Base-by-base conservation (phyloP, 495 filamentous ascomycete genomes). In the Arthonia radiata region DNA sequence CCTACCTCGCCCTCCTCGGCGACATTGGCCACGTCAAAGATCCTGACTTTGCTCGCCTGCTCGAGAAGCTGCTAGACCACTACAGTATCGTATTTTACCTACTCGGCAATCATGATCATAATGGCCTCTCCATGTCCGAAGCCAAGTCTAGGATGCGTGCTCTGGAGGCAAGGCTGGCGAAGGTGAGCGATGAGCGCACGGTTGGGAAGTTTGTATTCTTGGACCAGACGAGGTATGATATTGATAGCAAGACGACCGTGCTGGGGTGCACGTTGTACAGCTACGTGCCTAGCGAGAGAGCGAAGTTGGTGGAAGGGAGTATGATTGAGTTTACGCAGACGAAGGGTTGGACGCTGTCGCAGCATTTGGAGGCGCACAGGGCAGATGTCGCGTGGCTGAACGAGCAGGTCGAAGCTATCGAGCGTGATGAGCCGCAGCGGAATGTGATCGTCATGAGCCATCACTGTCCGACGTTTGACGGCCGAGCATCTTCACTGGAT, bases 21-120 rank as follows among this genome's bases (percentile, higher is more conserved):
- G 60, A 68, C 38, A 67, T 70, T 27, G 64, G 62, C 17, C 40
- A 49, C 27, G 40, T 44, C 15, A 36, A 42, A 14, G 48, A 57
- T 26, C 38, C 43, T 11, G 44, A 52, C 0, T 50, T 44, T 18
- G 41, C 52, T 11, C 17, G 17, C 0, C 64, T 60, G 32, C 38
- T 66, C 14, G 48, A 35, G 8, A 31, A 24, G 7, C 60, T 61
- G 31, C 46, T 71, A 10, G 7, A 13, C 2, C 33, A 46, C 5
- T 64, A 61, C 31, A 26, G 41, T 11, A 32, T 49, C 3, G 56
- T 71, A 0, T 54, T 66, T 22, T 44, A 60, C 22, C 39, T 68
- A 0, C 40, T 57, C 1, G 63, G 63, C 0, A 70, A 68, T 31
- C 62, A 69, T 31, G 62, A 70, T 33, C 40, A 59, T 1, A 67